phyloP scores from a whole-genome alignment of 1,284 basidiomycete genomes.

The Heterobasidion annosum region DNA sequence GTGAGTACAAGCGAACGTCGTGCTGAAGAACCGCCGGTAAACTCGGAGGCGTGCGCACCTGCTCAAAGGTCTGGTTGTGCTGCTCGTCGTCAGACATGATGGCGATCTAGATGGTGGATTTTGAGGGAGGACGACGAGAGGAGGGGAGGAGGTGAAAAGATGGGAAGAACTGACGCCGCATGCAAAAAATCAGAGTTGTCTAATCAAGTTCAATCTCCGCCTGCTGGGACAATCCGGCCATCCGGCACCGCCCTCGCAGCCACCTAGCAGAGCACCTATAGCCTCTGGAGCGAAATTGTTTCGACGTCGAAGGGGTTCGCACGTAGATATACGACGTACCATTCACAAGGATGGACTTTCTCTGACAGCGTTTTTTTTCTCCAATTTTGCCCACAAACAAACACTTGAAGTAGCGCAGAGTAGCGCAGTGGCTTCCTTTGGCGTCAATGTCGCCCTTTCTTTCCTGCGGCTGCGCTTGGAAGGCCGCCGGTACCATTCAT shows the following conservation, averaged over 20 bases:
- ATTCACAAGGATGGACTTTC: too few relatives aligned
- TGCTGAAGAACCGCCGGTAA: slow-evolving; percentile 1
- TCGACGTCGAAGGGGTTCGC: too few relatives aligned
- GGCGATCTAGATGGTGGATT: slow-evolving; percentile 13
- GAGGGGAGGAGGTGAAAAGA: slow-evolving; percentile 13
- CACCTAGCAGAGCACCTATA: too few relatives aligned
- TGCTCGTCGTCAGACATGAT: slow-evolving; percentile 87
- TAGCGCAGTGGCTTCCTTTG: too few relatives aligned
- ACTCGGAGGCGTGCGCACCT: slow-evolving; percentile 27
- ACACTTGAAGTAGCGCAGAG: too few relatives aligned
- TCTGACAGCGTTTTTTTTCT: too few relatives aligned
- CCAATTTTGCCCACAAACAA: too few relatives aligned
- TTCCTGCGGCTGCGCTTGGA: too few relatives aligned
- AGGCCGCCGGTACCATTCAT: too few relatives aligned
- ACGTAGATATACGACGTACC: too few relatives aligned
- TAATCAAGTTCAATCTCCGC: slow-evolving; percentile 30
- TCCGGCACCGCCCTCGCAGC: background rate
- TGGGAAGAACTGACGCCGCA: background rate
- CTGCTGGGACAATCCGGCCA: slow-evolving; percentile 9
- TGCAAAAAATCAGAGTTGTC: slow-evolving; percentile 24
- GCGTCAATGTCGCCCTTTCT: too few relatives aligned
- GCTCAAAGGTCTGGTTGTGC: slow-evolving; percentile 88
- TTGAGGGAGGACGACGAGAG: slow-evolving; percentile 6
- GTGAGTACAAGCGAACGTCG: slow-evolving; percentile 7
- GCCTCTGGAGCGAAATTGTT: too few relatives aligned